Evolutionary conservation across 306 rosid species (phyloP).

Genomic region (Hippophae gyantsensis): DNA sequence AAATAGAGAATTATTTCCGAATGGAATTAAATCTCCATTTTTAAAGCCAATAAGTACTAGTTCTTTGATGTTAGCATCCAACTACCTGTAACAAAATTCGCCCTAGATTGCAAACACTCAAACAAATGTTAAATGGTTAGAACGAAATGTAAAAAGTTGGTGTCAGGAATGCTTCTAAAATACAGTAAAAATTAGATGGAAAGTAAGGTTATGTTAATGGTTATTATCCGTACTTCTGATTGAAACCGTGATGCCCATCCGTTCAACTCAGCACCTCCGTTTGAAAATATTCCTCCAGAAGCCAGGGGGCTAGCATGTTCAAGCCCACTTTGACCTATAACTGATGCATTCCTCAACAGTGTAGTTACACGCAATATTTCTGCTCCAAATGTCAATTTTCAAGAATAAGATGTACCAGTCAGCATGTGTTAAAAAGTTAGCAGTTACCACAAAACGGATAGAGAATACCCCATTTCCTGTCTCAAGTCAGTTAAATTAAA

Average conservation of each 20-base stretch:
- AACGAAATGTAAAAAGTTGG: slow-evolving; percentile 42
- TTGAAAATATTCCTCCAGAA: slow-evolving; percentile 85
- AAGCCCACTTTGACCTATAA: slow-evolving; percentile 99
- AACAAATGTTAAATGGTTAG: slow-evolving; percentile 57
- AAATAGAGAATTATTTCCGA: no score
- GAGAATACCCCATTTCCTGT: slow-evolving; percentile 49
- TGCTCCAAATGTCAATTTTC: slow-evolving; percentile 99
- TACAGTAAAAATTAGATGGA: slow-evolving; percentile 68
- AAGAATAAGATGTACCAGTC: slow-evolving; percentile 98
- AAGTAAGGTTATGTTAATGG: slow-evolving; percentile 97
- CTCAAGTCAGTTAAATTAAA: slow-evolving; percentile 62
- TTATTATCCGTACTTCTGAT: slow-evolving; percentile 99
- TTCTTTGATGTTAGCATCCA: slow-evolving; percentile 47
- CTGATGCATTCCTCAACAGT: slow-evolving; percentile 99
- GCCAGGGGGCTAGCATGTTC: slow-evolving; percentile 99
- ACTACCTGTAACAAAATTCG: slow-evolving; percentile 52
- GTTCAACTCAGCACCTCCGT: slow-evolving; percentile 78
- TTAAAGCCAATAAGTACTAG: no score
- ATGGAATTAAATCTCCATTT: no score
- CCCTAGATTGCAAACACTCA: slow-evolving; percentile 45
- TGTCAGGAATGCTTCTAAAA: slow-evolving; percentile 73
- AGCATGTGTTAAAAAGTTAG: slow-evolving; percentile 97
- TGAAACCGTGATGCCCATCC: slow-evolving; percentile 98
- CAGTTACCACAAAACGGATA: slow-evolving; percentile 79
- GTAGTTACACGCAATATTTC: slow-evolving; percentile 99